Evolutionary conservation across 257 asterid genomes (phyloP).

Genomic region (Ajuga chamaepitys): DNA sequence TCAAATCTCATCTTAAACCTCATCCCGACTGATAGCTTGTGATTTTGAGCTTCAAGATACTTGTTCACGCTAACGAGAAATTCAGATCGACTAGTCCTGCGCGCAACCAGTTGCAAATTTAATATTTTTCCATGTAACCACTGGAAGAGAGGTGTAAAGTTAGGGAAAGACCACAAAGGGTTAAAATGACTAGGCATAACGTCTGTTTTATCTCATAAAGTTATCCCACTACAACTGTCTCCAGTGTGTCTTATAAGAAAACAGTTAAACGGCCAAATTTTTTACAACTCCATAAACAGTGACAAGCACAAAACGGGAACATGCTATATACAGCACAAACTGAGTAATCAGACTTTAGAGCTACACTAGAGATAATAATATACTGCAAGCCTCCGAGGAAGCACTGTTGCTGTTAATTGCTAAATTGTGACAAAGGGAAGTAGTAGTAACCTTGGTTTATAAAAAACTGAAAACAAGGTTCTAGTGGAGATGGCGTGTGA

Average conservation of each 20-base stretch:
- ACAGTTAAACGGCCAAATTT: background rate
- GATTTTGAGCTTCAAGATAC: conserved; percentile 86
- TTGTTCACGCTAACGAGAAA: conserved; percentile 77
- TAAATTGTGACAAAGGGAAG: background rate
- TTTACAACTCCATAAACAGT: background rate
- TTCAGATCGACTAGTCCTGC: conserved; percentile 94
- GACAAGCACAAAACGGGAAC: background rate
- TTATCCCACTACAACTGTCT: background rate
- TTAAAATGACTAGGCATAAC: background rate
- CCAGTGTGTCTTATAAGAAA: background rate
- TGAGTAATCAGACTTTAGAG: background rate
- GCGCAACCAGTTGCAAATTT: conserved; percentile 12
- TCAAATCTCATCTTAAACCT: conserved; percentile 97
- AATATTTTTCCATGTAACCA: background rate
- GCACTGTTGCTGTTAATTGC: background rate
- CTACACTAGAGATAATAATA: background rate
- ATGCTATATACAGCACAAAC: background rate
- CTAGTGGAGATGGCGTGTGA: conserved; percentile 84
- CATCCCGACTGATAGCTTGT: conserved; percentile 91
- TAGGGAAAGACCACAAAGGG: background rate
- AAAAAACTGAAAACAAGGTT: conserved; percentile 83
- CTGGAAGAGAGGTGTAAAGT: background rate
- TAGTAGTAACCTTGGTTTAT: conserved; percentile 88
- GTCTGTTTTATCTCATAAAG: background rate
- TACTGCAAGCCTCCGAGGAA: background rate